A percentile compares a stretch with the other conserved stretches of the same genome.
Conservation (phyloP, 352 stramenopile genomes). For the Phytopythium litorale region DNA sequence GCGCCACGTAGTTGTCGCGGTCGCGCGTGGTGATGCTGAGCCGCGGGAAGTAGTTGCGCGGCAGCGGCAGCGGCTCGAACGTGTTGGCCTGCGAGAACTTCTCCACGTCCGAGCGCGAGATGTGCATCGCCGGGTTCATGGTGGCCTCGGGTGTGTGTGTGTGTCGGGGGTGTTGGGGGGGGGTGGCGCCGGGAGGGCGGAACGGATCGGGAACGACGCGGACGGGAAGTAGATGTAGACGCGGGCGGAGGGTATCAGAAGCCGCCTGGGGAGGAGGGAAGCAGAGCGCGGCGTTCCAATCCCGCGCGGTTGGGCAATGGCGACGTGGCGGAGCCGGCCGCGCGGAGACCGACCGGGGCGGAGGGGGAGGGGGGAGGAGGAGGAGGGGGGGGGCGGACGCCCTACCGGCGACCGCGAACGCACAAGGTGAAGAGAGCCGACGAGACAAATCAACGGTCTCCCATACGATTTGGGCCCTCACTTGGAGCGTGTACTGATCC, state of each 20-base stretch:
- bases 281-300: background rate
- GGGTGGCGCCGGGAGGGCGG: background rate
- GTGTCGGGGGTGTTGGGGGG: no score
- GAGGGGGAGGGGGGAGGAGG: background rate
- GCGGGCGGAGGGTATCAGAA: background rate
- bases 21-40: conserved; percentile 29
- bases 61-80: conserved; percentile 69
- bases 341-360: background rate
- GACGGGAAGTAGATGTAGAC: background rate
- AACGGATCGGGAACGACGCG: background rate
- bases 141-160: background rate
- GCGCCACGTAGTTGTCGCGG: conserved; percentile 35
- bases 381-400: background rate
- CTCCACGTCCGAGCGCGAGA: conserved; percentile 50
- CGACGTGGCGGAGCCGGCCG: background rate
- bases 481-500: background rate
- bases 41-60: conserved; percentile 38
- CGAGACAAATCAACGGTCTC: background rate
- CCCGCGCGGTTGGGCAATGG: conserved; percentile 2
- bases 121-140: conserved; percentile 8
- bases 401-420: background rate
- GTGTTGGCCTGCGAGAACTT: conserved; percentile 44
- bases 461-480: background rate
- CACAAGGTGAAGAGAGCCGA: background rate
- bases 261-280: background rate